These are phyloP conservation scores for Jatropha podagrica DNA, from an alignment of 441 rosid species.

Conservation along the genomic window DNA sequence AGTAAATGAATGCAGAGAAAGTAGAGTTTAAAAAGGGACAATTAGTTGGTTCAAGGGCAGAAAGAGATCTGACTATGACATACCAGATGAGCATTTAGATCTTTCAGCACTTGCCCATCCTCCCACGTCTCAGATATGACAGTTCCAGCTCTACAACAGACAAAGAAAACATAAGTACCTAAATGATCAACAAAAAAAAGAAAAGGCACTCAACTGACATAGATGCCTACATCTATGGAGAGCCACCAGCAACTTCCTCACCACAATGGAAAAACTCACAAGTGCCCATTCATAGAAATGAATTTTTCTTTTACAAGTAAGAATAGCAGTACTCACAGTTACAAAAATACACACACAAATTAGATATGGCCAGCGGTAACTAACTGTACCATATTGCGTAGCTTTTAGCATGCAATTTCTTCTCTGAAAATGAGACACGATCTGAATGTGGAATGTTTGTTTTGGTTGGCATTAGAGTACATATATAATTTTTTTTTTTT, in stretches of 20 bases:
- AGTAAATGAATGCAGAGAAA: background rate
- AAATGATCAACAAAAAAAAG: constrained; percentile 3
- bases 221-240: background rate
- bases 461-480: background rate
- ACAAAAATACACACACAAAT: too few species aligned
- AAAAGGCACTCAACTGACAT: background rate
- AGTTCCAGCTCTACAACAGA: constrained; percentile 85
- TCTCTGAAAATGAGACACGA: too few species aligned
- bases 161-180: constrained; percentile 15
- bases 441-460: background rate
- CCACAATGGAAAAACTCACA: background rate
- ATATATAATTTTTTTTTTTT: background rate
- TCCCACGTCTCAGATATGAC: constrained; percentile 99
- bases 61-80: constrained; percentile 22
- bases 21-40: background rate
- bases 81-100: constrained; percentile 91
- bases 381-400: too few species aligned
- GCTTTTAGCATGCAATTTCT: too few species aligned
- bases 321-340: too few species aligned
- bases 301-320: too few species aligned
- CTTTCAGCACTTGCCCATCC: constrained; percentile 95
- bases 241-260: background rate
- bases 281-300: background rate
- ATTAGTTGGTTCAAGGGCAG: background rate
- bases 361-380: too few species aligned